These are phyloP conservation scores for Epichloe sibirici DNA, from an alignment of 2,329 filamentous ascomycete genomes.

Conservation along the genomic window DNA sequence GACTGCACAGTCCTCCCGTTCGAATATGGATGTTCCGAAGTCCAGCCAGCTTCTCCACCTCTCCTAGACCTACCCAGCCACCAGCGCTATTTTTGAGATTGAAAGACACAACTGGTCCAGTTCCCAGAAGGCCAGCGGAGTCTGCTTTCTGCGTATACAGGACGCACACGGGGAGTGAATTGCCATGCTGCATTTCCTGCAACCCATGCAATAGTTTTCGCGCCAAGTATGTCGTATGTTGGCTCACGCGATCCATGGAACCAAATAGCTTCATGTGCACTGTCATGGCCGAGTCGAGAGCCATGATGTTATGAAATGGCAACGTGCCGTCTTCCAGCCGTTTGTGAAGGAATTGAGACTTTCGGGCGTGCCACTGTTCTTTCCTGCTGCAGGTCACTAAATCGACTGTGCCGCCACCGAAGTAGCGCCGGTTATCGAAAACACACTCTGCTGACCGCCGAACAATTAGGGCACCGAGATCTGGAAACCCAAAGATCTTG, in stretches of 20 bases:
- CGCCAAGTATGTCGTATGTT: conserved; percentile 57
- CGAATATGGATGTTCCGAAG: conserved; percentile 73
- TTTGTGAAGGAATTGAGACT: conserved; percentile 61
- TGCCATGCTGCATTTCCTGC: conserved; percentile 51
- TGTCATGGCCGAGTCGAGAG: conserved; percentile 61
- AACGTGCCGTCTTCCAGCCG: conserved; percentile 83
- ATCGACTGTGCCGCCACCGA: conserved; percentile 90
- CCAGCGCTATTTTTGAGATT: conserved; percentile 61
- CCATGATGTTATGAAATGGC: conserved; percentile 81
- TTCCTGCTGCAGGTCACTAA: conserved; percentile 63
- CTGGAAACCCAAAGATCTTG: conserved; percentile 96
- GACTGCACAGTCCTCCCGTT: conserved; percentile 85
- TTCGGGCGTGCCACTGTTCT: conserved; percentile 73
- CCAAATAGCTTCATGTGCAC: conserved; percentile 59
- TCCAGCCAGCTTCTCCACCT: conserved; percentile 76
- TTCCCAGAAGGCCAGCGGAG: conserved; percentile 21
- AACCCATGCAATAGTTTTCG: conserved; percentile 47
- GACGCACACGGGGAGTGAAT: conserved; percentile 50
- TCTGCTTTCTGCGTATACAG: conserved; percentile 41
- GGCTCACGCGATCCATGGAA: conserved; percentile 55
- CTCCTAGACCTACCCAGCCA: conserved; percentile 66
- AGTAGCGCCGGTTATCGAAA: conserved; percentile 62
- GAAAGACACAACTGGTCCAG: conserved; percentile 73
- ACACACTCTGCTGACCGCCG: conserved; percentile 54
- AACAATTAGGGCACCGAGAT: conserved; percentile 76